Percentiles rank a stretch among this genome's conserved stretches.
Conservation (phyloP, 2,329 filamentous ascomycete species). For the Beauveria asiatica region DNA sequence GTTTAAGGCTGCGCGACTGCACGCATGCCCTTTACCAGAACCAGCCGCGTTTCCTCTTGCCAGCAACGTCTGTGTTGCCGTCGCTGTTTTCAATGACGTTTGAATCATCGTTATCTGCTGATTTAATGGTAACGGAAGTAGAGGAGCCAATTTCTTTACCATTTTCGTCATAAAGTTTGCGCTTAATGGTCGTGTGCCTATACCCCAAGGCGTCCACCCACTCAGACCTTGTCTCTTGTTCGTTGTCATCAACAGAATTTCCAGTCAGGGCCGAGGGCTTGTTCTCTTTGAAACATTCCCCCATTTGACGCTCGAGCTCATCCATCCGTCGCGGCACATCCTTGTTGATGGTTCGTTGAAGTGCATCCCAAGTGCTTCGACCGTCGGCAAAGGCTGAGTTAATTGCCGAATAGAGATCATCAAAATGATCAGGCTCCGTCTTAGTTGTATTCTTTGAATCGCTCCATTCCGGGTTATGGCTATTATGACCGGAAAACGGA, state of each 20-base stretch:
- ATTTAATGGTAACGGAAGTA: conserved; percentile 26
- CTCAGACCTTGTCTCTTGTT: conserved; percentile 31
- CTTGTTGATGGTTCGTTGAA: conserved; percentile 28
- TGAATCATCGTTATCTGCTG: conserved; percentile 18
- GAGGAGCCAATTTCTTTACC: conserved; percentile 33
- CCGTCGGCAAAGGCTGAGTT: conserved; percentile 28
- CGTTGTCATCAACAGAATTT: conserved; percentile 21
- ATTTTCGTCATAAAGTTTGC: conserved; percentile 31
- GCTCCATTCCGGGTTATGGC: not conserved
- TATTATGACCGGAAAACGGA: conserved; percentile 1
- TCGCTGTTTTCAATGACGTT: conserved; percentile 1
- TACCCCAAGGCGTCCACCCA: conserved; percentile 36
- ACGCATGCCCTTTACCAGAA: not conserved
- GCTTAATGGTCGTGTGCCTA: conserved; percentile 32
- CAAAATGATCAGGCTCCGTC: conserved; percentile 26
- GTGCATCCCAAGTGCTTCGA: conserved; percentile 32
- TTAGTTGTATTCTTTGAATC: not conserved
- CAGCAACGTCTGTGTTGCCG: not conserved
- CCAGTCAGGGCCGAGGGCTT: not conserved
- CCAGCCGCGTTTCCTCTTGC: conserved; percentile 7
- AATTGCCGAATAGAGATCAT: conserved; percentile 33
- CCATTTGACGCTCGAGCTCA: not conserved
- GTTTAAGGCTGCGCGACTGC: not conserved
- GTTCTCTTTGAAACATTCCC: not conserved
- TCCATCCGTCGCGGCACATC: conserved; percentile 11